Evolutionary conservation across 2,329 filamentous ascomycete species (phyloP).

Genomic region (Helicocarpus griseus): DNA sequence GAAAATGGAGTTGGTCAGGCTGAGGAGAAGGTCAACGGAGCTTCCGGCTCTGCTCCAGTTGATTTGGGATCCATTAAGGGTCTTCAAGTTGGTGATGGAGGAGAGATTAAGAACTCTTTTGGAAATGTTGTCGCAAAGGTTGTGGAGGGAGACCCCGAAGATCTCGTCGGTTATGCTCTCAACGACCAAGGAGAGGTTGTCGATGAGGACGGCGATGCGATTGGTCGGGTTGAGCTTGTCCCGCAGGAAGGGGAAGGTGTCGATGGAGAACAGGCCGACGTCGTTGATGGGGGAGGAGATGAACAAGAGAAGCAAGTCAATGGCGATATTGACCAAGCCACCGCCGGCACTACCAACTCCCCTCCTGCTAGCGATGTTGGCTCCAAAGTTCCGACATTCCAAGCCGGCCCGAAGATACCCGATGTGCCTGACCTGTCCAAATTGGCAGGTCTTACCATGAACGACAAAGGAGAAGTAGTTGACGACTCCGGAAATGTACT

Average conservation of each 20-base stretch:
- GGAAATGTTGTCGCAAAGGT: constrained; percentile 31
- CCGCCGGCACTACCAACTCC: constrained; percentile 15
- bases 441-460: constrained; percentile 31
- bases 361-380: constrained; percentile 11
- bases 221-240: constrained; percentile 20
- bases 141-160: constrained; percentile 32
- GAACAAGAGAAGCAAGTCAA: constrained; percentile 3
- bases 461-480: constrained; percentile 33
- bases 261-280: neutral
- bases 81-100: constrained; percentile 43
- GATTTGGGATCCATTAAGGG: constrained; percentile 31
- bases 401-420: constrained; percentile 24
- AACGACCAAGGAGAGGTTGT: constrained; percentile 30
- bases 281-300: constrained; percentile 14
- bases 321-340: constrained; percentile 6
- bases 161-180: constrained; percentile 30
- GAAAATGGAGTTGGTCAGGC: too few species aligned
- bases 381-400: constrained; percentile 19
- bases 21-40: too few species aligned
- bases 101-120: constrained; percentile 40
- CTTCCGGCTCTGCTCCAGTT: too few species aligned
- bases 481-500: constrained; percentile 26
- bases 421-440: constrained; percentile 21
- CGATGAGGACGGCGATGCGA: constrained; percentile 25
- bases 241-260: neutral